Evolutionary conservation across 257 asterid genomes (phyloP).

Genomic region (Solanum okadae): DNA sequence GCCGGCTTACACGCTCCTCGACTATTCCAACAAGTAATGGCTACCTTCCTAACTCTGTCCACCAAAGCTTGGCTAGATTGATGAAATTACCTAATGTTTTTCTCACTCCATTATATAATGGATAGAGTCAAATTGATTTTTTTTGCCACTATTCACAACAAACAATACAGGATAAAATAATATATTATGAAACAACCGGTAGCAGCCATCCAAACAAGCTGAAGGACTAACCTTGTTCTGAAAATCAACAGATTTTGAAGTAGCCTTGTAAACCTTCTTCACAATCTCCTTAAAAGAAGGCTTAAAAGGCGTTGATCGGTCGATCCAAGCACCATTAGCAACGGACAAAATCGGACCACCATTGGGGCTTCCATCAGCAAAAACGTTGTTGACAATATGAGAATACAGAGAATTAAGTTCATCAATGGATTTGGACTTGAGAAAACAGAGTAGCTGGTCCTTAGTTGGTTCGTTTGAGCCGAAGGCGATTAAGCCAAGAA

Average conservation of each 20-base stretch:
- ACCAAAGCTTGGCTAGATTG: background rate
- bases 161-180: background rate
- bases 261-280: conserved; percentile 33
- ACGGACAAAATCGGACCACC: conserved; percentile 37
- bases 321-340: conserved; percentile 54
- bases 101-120: background rate
- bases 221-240: conserved; percentile 28
- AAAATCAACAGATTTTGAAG: conserved; percentile 34
- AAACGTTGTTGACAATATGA: conserved; percentile 26
- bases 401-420: conserved; percentile 24
- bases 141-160: background rate
- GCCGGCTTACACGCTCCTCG: background rate
- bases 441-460: conserved; percentile 6
- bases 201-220: background rate
- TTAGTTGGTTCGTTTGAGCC: background rate
- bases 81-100: background rate
- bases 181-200: background rate
- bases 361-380: conserved; percentile 32
- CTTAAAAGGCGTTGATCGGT: conserved; percentile 25
- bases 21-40: background rate
- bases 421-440: background rate
- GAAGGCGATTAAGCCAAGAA: conserved; percentile 3
- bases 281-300: conserved; percentile 24
- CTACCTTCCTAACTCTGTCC: background rate
- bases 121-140: background rate